Evolutionary conservation across 148 eudicot species (phyloP), one percentile per base, ranked within the genome.

Genomic region (Camellia sinensis): DNA sequence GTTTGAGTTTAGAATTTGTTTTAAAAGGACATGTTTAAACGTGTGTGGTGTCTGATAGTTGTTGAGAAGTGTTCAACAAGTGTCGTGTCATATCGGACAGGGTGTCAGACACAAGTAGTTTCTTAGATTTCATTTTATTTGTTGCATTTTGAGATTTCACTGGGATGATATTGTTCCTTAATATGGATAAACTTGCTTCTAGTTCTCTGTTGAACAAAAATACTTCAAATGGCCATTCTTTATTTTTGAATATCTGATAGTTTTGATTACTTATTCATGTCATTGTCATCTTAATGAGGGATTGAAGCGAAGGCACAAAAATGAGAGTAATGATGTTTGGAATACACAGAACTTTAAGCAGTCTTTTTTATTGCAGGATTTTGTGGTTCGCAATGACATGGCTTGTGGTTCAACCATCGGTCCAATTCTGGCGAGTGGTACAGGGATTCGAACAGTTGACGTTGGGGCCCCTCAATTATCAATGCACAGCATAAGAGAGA

Each of bases 401-500:
- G 79, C 83, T 12, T 96, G 99, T 78, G 99, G 99, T 64, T 96
- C 99, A 21, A 96, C 99, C 59, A 94, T 96, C 6, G 99, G 99
- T 46, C 99, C 99, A 6, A 96, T 96, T 67, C 87, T 96, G 86
- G 99, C 99, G 46, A 96, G 98, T 74, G 99, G 99, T 48, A 92
- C 90, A 9, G 99, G 99, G 14, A 90, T 96, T 73, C 97, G 99
- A 12, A 96, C 98, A 6, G 98, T 96, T 18, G 99, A 96, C 76
- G 89, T 96, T 60, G 99, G 99, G 13, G 95, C 95, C 3, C 98
- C 99, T 1, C 99, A 96, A 68, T 82, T 93, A 61, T 96, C 99
- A 17, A 96, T 96, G 99, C 99, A 96, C 84, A 96, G 99, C 86
- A 93, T 96, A 74, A 82, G 99, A 85, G 99, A 96, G 84, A 96